Conservation (phyloP, 2,329 filamentous ascomycete species). For the Monilinia aucupariae region DNA sequence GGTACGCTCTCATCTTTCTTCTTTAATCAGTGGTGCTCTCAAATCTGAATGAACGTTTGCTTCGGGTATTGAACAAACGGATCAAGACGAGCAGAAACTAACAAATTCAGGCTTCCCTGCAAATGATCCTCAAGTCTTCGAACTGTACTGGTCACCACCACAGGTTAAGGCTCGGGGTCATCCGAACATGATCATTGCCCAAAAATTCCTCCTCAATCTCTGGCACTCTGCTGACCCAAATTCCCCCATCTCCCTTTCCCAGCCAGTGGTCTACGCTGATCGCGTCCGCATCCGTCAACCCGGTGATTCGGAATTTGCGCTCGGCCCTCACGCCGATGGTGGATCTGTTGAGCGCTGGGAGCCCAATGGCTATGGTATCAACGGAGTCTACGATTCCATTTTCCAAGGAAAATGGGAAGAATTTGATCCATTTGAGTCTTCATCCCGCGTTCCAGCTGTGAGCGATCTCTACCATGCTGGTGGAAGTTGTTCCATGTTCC, state of each 20-base stretch:
- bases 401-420: conserved; percentile 72
- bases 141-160: conserved; percentile 68
- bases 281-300: conserved; percentile 60
- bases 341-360: conserved; percentile 75
- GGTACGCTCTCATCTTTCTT: conserved; percentile 30
- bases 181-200: conserved; percentile 55
- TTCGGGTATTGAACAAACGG: neutral
- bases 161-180: conserved; percentile 65
- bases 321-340: conserved; percentile 69
- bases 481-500: conserved; percentile 77
- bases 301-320: conserved; percentile 63
- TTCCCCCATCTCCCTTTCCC: conserved; percentile 44
- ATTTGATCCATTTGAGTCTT: conserved; percentile 78
- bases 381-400: conserved; percentile 66
- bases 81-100: neutral
- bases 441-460: conserved; percentile 59
- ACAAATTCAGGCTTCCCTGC: conserved; percentile 50
- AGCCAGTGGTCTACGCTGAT: conserved; percentile 65
- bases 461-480: conserved; percentile 75
- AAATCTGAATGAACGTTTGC: too few species aligned
- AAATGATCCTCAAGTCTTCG: conserved; percentile 64
- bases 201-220: conserved; percentile 54
- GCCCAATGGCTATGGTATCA: conserved; percentile 57
- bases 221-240: conserved; percentile 47
- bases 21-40: neutral